Base-by-base conservation (phyloP, 2,329 filamentous ascomycete genomes). In the Colletotrichum sp. region DNA sequence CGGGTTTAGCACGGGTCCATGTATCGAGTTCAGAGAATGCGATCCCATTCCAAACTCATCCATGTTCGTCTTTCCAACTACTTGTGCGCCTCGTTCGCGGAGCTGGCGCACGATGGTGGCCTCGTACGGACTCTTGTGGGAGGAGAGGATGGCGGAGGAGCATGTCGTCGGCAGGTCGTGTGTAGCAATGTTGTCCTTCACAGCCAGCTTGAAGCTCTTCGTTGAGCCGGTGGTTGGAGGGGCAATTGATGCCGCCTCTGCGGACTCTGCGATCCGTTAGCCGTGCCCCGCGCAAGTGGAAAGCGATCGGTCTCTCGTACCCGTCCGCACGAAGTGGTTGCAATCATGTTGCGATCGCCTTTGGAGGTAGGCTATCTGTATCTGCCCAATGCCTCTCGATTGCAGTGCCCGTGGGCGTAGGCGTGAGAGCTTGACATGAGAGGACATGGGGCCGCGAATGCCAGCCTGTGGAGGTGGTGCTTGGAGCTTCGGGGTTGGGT, bases 41-140 rank as follows among this genome's bases (percentile, higher is more conserved):
- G 95, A 98, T 3, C 96, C 96, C 96, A 98, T 98, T 32, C 96
- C 96, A 82, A 98, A 98, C 82, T 98, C 97, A 85, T 99, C 97
- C 88, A 99, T 92, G 82, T 98, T 98, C 3, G 95, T 96, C 84
- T 98, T 98, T 8, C 94, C 94, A 2, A 93, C 88, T 3, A 96
- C 83, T 7, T 90, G 83, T 7, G 92, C 92, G 57, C 93, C 94
- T 7, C 90, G 88, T 32, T 87, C 82, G 72, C 90, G 90, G 39
- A 98, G 88, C 79, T 93, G 90, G 67, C 89, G 86, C 39, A 98
- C 92, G 21, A 98, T 93, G 10, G 95, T 96, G 21, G 96, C 95
- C 82, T 96, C 92, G 84, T 94, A 96, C 6, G 96, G 95, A 76
- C 94, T 95, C 43, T 84, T 86, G 84, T 96, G 95, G 77, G 87